A percentile compares a stretch with the other conserved stretches of the same genome.
Evolutionary conservation across 2,329 filamentous ascomycete genomes (phyloP).

Genomic region (Magnaporthales sp.): DNA sequence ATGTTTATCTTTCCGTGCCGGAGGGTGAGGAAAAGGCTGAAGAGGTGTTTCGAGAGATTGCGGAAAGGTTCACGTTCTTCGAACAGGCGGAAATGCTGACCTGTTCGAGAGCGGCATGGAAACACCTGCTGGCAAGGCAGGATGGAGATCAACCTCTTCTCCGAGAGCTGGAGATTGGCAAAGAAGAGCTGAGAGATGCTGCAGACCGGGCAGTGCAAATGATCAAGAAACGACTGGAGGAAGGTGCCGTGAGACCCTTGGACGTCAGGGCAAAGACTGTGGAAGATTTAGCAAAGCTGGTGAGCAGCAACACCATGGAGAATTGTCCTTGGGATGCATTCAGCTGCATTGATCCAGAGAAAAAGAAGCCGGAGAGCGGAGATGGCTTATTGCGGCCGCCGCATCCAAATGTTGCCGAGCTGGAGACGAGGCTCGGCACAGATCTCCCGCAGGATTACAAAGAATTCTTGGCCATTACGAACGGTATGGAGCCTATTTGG

Average conservation of each 20-base stretch:
- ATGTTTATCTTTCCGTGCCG: neutral
- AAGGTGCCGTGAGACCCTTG: neutral
- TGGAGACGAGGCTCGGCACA: neutral
- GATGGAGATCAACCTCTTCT: neutral
- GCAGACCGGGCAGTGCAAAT: neutral
- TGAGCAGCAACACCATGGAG: neutral
- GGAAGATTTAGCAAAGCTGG: neutral
- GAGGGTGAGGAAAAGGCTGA: neutral
- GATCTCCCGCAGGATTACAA: neutral
- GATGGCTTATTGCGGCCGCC: neutral
- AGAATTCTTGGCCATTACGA: conserved; percentile 4
- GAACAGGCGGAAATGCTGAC: conserved; percentile 2
- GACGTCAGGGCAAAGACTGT: neutral
- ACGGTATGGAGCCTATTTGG: conserved; percentile 10
- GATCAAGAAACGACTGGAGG: neutral
- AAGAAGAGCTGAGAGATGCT: neutral
- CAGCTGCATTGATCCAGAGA: neutral
- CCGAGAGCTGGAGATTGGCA: neutral
- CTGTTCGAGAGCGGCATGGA: neutral
- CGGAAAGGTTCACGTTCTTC: neutral
- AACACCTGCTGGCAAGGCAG: neutral
- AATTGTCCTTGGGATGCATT: neutral
- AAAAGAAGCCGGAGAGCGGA: neutral
- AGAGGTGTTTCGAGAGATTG: neutral
- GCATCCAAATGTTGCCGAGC: neutral